Evolutionary conservation across 192 early-diverging fungal genomes (phyloP), one percentile per base, ranked within the genome.

Genomic region (Chytriomyces sp.): DNA sequence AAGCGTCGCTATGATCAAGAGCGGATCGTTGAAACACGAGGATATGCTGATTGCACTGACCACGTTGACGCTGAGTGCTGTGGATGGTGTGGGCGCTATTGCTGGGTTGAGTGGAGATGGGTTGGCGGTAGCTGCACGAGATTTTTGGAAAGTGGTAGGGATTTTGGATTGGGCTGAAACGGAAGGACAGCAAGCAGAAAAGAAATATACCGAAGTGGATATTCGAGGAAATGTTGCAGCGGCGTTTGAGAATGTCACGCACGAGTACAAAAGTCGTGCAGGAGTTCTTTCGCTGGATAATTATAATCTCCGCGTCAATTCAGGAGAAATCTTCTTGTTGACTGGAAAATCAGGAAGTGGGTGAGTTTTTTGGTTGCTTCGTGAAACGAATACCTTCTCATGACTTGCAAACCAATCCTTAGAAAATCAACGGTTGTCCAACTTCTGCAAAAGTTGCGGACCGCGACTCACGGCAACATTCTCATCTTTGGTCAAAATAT

Each of bases 271-370:
- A 45, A 45, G 47, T 68, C 35, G 66, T 46, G n/a, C n/a, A 0
- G 66, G 47, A 68, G 66, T 68, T n/a, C 45, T 13, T 18, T 28
- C 47, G 35, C 47, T 68, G 10, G 66, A 68, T 68, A 43, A 43
- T 45, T 68, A 68, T 68, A 47, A 48, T 48, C 66, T 68, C 5
- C n/a, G 47, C 11, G 66, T 68, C 43, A 68, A 45, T 23, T 9
- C 44, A 10, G 66, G 66, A 44, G 23, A 13, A 46, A 43, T 68
- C 13, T 13, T 16, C 2, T 11, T 68, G 9, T n/a, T 68, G 3
- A 68, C 66, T 13, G 66, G 66, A 46, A 45, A 45, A 45, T 68
- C 66, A 13, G 66, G 66, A 5, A 68, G 66, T 68, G 66, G 66
- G 66, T 68, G 66, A 46, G 66, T 45, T 45, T 45, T 9, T 5